Base-by-base conservation (phyloP, 495 filamentous ascomycete genomes). In the Podospora conica region DNA sequence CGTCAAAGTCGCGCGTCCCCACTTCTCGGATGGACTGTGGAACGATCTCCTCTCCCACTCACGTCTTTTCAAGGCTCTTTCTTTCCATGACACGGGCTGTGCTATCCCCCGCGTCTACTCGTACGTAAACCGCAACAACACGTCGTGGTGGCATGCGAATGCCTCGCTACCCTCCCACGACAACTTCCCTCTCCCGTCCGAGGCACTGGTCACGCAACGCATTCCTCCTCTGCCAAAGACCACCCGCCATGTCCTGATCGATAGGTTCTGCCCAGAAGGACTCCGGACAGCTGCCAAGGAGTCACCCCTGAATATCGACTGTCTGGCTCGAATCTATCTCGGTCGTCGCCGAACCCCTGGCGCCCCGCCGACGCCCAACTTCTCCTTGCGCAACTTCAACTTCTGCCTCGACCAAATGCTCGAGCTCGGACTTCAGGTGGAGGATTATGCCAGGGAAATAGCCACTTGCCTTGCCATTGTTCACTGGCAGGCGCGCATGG, bases 381-480 rank as follows among this genome's bases (percentile, higher is more conserved):
- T 71, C 27, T 57, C 66, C 0, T 56, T 71, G 6, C 53, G 66
- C 2, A 68, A 71, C 64, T 68, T 60, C 53, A 69, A 66, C 11
- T 55, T 71, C 0, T 54, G 57, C 12, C 59, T 69, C 6, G 56
- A 69, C 59, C 69, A 71, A 53, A 65, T 71, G 60, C 9, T 58
- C 0, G 60, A 66, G 5, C 56, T 68, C 3, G 53, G n/a, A 10
- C 55, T 71, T 9, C 48, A 33, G 15, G 58, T 66, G 18, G 59
- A 55, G 25, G 24, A 23, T 2, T 60, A 56, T 3, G 56, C 66
- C 22, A 58, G 56, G 25, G 56, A 6, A 28, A 68, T 71, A 40
- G 69, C 48, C 4, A n/a, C n/a, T 7, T 54, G 61, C 3, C 58
- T 71, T 3, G 66, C 66, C 2, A 18, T 53, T 0, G 53, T 71